Conservation (phyloP, 2,329 filamentous ascomycete genomes). For the Cercospora berteroae region DNA sequence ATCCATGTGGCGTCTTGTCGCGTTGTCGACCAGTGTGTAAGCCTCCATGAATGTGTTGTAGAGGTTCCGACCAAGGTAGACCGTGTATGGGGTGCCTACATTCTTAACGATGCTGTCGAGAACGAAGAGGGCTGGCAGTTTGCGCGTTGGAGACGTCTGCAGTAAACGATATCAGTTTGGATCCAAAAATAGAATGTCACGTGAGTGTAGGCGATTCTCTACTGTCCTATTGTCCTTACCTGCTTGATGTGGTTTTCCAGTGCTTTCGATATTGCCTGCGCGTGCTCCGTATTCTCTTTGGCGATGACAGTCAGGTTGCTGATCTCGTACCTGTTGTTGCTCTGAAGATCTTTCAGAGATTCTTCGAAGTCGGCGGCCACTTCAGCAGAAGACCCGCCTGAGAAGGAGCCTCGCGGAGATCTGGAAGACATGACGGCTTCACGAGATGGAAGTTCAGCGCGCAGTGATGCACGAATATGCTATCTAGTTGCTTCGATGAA, state of each 20-base stretch:
- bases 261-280: constrained; percentile 84
- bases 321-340: constrained; percentile 92
- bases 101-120: constrained; percentile 99
- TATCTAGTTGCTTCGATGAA: constrained; percentile 25
- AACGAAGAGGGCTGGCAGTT: constrained; percentile 93
- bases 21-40: constrained; percentile 81
- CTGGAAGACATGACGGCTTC: constrained; percentile 57
- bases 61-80: constrained; percentile 88
- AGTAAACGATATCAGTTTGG: constrained; percentile 40
- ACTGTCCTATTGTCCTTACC: constrained; percentile 59
- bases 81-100: constrained; percentile 93
- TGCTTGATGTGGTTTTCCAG: constrained; percentile 91
- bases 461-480: constrained; percentile 28
- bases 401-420: constrained; percentile 38
- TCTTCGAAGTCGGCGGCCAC: constrained; percentile 94
- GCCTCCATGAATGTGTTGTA: constrained; percentile 96
- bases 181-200: constrained; percentile 22
- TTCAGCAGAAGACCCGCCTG: constrained; percentile 65
- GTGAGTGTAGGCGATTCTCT: constrained; percentile 9
- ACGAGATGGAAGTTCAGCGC: constrained; percentile 22
- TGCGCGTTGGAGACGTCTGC: constrained; percentile 82
- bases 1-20: constrained; percentile 86
- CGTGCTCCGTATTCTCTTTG: constrained; percentile 94
- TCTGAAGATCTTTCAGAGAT: constrained; percentile 84
- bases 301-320: constrained; percentile 96